Evolutionary conservation across 1,139 yeast species (phyloP).

Genomic region (Blastobotrys elegans): DNA sequence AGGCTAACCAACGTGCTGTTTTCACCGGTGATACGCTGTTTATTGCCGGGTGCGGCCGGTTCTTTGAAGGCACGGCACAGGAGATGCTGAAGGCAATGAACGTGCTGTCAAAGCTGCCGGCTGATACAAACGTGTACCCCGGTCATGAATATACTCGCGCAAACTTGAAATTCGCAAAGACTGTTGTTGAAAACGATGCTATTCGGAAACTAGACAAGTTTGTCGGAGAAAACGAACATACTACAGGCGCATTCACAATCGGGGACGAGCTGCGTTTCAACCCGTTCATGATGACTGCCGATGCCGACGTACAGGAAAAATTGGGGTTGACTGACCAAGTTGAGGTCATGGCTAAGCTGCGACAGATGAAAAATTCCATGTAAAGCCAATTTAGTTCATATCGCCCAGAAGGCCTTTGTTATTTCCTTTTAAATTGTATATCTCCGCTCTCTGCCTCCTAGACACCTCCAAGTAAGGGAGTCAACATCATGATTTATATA

Average conservation of each 20-base stretch:
- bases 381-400: no score
- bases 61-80: slow-evolving; percentile 82
- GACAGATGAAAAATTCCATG: slow-evolving; percentile 63
- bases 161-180: slow-evolving; percentile 70
- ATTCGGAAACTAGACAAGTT: slow-evolving; percentile 51
- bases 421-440: no score
- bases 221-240: slow-evolving; percentile 52
- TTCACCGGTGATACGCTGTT: slow-evolving; percentile 96
- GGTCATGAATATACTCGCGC: slow-evolving; percentile 94
- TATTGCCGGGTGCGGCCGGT: slow-evolving; percentile 93
- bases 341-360: slow-evolving; percentile 59
- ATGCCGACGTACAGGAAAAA: slow-evolving; percentile 49
- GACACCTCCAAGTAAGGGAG: no score
- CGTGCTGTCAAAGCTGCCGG: slow-evolving; percentile 55
- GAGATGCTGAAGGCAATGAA: slow-evolving; percentile 76
- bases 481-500: no score
- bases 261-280: slow-evolving; percentile 77
- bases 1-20: slow-evolving; percentile 62
- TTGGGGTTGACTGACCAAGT: slow-evolving; percentile 42
- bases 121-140: slow-evolving; percentile 67
- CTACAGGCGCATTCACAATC: slow-evolving; percentile 82
- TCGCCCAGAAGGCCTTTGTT: no score
- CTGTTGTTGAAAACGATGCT: slow-evolving; percentile 53
- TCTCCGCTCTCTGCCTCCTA: no score
- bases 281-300: slow-evolving; percentile 80